Percentiles rank a stretch among this genome's conserved stretches.
phyloP scores from a whole-genome alignment of 371 early-diverging fungal genomes.

The Chytridiales sp. region DNA sequence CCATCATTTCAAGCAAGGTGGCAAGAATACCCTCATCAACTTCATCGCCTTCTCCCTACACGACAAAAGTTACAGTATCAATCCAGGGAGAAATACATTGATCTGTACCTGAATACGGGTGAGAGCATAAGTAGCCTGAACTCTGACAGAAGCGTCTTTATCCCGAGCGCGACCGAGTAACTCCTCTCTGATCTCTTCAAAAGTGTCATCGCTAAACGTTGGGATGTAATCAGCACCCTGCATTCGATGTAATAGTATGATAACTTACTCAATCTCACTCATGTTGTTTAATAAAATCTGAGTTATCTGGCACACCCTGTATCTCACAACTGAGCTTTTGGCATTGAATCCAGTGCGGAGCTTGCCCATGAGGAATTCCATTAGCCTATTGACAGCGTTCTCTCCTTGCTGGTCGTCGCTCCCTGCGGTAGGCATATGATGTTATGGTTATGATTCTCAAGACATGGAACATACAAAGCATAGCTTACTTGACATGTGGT shows the following conservation, averaged over 20 bases:
- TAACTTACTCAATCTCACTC: conserved; percentile 20
- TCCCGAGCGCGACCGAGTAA: conserved; percentile 19
- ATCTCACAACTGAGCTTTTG: conserved; percentile 22
- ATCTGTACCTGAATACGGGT: conserved; percentile 17
- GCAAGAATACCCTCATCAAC: conserved; percentile 18
- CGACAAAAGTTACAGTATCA: neutral
- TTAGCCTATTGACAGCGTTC: no score
- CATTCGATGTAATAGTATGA: neutral
- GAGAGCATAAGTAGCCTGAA: conserved; percentile 23
- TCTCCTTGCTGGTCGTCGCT: no score
- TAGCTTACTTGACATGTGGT: neutral
- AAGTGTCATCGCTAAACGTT: conserved; percentile 17
- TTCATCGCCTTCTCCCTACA: conserved; percentile 25
- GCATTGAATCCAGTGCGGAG: conserved; percentile 5
- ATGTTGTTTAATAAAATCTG: conserved; percentile 18
- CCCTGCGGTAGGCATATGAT: no score
- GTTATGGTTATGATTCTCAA: no score
- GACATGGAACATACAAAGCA: neutral
- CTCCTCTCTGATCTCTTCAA: conserved; percentile 7
- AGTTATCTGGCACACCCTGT: conserved; percentile 19
- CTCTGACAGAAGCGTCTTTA: conserved; percentile 25
- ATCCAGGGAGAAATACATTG: neutral
- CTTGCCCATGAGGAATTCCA: conserved; percentile 9
- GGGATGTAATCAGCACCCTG: neutral
- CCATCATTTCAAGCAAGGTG: conserved; percentile 20